Base-by-base conservation (phyloP, 2,329 filamentous ascomycete species). In the Intubia oerlemansii region DNA sequence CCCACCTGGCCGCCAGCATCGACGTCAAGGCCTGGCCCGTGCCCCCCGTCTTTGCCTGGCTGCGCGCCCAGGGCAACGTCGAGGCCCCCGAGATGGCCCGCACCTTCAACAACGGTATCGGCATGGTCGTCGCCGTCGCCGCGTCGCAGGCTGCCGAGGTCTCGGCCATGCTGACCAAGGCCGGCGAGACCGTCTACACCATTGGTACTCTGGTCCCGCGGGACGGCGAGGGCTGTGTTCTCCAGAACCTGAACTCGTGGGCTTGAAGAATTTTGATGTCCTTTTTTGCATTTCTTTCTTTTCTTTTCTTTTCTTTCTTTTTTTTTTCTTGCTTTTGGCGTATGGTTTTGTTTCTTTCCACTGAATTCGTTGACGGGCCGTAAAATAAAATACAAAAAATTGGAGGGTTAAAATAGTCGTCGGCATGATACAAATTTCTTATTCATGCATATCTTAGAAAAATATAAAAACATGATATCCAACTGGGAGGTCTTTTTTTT, bases 41-140 rank as follows among this genome's bases (percentile, higher is more conserved):
- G 24, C 81, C 78, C 0, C 54, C 65, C 2, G 77, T 93, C 5
- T 88, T 95, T 56, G 61, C 62, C 43, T 98, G 88, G 88, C 62
- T 98, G 42, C 81, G 82, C 54, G 51, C 48, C 35, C 56, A 58
- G 4, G 69, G 68, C n/a, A 75, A 76, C 35, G 71, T 95, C 18
- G 65, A 62, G 30, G 60, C 72, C 2, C 45, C 56, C 8, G 88
- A 98, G 55, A 90, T 95, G 66, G 81, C 75, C 29, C 64, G 82
- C 33, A 88, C 82, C 2, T 95, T 92, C 64, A 98, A 98, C 56
- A 82, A 76, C 7, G 88, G 88, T 28, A 56, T 98, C 25, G 88
- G 88, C 26, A 95, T 98, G 84, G 81, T 82, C 5, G 80, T 93
- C 3, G 78, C 93, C 5, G 59, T 84, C 17, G 80, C 81, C 5